phyloP scores from a whole-genome alignment of 495 filamentous ascomycete species.

The Sordaria brevicollis region DNA sequence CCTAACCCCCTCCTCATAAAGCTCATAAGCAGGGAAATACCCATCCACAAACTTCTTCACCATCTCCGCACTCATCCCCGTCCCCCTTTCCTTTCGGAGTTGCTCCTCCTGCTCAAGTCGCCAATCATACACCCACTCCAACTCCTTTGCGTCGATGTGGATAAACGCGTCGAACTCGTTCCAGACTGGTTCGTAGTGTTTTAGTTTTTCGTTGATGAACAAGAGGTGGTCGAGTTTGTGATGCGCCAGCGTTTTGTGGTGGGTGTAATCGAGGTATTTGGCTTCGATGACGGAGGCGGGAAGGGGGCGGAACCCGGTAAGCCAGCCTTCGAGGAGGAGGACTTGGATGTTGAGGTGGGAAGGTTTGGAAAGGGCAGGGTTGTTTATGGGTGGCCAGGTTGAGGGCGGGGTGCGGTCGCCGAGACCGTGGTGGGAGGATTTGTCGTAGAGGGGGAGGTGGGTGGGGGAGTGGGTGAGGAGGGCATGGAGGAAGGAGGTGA shows the following conservation, averaged over 20 bases:
- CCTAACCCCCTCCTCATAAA: slow-evolving; percentile 61
- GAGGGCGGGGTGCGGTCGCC: slow-evolving; percentile 61
- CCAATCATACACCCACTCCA: slow-evolving; percentile 78
- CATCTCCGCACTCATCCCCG: slow-evolving; percentile 61
- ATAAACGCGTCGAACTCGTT: slow-evolving; percentile 71
- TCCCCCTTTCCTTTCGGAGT: slow-evolving; percentile 41
- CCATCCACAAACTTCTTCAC: slow-evolving; percentile 44
- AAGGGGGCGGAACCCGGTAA: slow-evolving; percentile 72
- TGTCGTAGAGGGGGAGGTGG: slow-evolving; percentile 74
- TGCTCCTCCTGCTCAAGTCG: slow-evolving; percentile 68
- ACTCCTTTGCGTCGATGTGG: slow-evolving; percentile 77
- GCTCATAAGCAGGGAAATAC: slow-evolving; percentile 55
- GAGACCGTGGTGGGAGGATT: slow-evolving; percentile 62
- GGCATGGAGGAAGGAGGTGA: slow-evolving; percentile 48
- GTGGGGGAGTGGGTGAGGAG: slow-evolving; percentile 42
- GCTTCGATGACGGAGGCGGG: slow-evolving; percentile 39
- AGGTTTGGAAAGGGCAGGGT: slow-evolving; percentile 29
- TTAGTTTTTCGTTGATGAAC: slow-evolving; percentile 62
- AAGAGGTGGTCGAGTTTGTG: slow-evolving; percentile 57
- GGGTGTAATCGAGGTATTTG: slow-evolving; percentile 44
- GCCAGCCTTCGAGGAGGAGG: slow-evolving; percentile 88
- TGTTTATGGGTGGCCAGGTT: slow-evolving; percentile 55
- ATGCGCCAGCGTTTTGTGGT: slow-evolving; percentile 34
- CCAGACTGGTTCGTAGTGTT: slow-evolving; percentile 61
- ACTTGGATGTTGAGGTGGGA: slow-evolving; percentile 35